Evolutionary conservation across 1,284 basidiomycete genomes (phyloP).

Genomic region (Wallemia mellicola): DNA sequence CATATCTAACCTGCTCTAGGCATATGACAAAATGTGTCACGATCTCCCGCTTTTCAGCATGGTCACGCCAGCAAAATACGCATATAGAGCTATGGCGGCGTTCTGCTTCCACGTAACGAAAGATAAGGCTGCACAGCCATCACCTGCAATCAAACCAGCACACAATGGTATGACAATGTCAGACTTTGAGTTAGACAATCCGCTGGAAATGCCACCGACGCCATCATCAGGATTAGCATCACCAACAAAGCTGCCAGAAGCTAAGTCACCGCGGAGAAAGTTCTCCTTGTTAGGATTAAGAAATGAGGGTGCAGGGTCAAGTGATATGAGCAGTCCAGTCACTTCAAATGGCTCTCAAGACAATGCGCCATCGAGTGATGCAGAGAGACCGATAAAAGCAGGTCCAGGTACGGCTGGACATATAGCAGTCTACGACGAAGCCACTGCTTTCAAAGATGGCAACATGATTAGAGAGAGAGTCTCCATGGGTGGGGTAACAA

Average conservation of each 20-base stretch:
- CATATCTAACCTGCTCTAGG: slow-evolving; percentile 4
- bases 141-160: neutral
- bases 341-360: neutral
- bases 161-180: neutral
- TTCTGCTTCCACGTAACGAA: neutral
- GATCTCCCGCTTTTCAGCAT: slow-evolving; percentile 18
- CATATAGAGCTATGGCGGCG: slow-evolving; percentile 10
- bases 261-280: neutral
- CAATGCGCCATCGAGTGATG: neutral
- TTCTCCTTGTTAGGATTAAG: neutral
- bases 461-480: slow-evolving; percentile 67
- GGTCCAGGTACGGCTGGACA: neutral
- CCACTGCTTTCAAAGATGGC: slow-evolving; percentile 14
- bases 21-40: slow-evolving; percentile 18
- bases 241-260: too few species aligned
- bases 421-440: slow-evolving; percentile 1
- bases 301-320: neutral
- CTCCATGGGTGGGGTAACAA: slow-evolving; percentile 38
- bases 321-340: neutral
- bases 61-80: slow-evolving; percentile 16
- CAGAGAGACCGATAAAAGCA: neutral
- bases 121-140: neutral
- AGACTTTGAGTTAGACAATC: neutral
- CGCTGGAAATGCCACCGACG: neutral
- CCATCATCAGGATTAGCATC: neutral